Evolutionary conservation across 1,284 basidiomycete species (phyloP).

Genomic region (Coriolopsis trogii): DNA sequence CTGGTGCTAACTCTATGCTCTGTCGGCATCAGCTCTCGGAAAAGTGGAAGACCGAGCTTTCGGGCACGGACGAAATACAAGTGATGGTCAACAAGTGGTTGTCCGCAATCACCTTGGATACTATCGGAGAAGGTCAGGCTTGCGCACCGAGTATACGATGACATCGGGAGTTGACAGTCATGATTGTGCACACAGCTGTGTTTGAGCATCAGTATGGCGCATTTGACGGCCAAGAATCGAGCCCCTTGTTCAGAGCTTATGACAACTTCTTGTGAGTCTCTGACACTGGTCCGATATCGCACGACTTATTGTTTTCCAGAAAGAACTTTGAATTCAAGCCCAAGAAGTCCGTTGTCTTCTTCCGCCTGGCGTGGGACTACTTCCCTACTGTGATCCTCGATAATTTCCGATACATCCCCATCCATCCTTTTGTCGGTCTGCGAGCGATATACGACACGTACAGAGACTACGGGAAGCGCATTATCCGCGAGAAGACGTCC

Average conservation of each 20-base stretch:
- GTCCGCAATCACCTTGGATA: conserved; percentile 32
- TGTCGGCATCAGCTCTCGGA: too few relatives aligned
- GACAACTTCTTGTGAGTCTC: conserved; percentile 35
- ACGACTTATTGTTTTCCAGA: background rate
- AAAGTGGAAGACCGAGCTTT: too few relatives aligned
- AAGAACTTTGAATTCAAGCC: conserved; percentile 26
- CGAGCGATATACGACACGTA: conserved; percentile 25
- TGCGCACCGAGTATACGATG: too few relatives aligned
- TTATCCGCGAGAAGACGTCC: conserved; percentile 22
- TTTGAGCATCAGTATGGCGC: conserved; percentile 21
- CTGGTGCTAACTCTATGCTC: too few relatives aligned
- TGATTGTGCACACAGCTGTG: conserved; percentile 21
- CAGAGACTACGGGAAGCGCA: conserved; percentile 22
- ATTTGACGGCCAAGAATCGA: conserved; percentile 25
- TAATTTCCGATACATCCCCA: conserved; percentile 30
- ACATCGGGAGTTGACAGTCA: background rate
- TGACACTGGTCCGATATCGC: background rate
- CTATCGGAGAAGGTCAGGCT: conserved; percentile 30
- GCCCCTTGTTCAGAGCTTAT: conserved; percentile 27
- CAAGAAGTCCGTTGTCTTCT: conserved; percentile 21
- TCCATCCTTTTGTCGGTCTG: conserved; percentile 29
- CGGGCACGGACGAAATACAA: background rate
- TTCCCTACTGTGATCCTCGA: conserved; percentile 27
- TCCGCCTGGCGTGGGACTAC: conserved; percentile 30
- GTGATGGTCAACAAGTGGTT: conserved; percentile 24